These are phyloP conservation scores for Pezicula radicicola DNA, from an alignment of 2,329 filamentous ascomycete species.

Conservation along the genomic window DNA sequence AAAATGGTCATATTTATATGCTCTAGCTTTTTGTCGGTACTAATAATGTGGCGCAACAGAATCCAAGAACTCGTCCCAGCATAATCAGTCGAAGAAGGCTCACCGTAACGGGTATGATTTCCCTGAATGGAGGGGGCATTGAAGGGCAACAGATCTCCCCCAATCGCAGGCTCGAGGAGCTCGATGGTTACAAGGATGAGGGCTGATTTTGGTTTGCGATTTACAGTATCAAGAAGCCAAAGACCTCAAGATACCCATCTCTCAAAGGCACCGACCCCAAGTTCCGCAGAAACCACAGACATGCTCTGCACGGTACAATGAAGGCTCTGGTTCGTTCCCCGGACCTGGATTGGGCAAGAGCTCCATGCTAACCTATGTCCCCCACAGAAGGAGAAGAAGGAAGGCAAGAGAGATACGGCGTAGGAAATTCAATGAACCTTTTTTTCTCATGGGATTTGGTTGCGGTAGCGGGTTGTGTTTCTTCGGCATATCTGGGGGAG, in stretches of 20 bases:
- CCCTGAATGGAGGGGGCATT: too few species aligned
- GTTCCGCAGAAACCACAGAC: conserved; percentile 99
- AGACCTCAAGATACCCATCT: conserved; percentile 97
- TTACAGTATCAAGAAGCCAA: conserved; percentile 98
- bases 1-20: neutral
- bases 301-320: conserved; percentile 98
- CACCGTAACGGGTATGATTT: conserved; percentile 91
- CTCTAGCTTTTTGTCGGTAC: neutral
- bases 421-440: conserved; percentile 42
- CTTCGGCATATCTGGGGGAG: conserved; percentile 15
- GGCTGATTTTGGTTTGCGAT: neutral
- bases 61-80: conserved; percentile 99
- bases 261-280: conserved; percentile 99
- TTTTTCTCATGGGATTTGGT: conserved; percentile 20
- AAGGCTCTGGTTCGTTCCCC: conserved; percentile 81
- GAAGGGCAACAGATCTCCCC: neutral
- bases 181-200: neutral
- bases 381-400: conserved; percentile 88
- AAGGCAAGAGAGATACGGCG: conserved; percentile 88
- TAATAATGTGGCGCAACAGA: conserved; percentile 49
- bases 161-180: conserved; percentile 3
- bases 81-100: conserved; percentile 98
- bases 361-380: neutral
- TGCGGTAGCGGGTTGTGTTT: conserved; percentile 25
- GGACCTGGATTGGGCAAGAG: neutral